Evolutionary conservation across 805 yeast genomes (phyloP), one percentile per base, ranked within the genome.

Genomic region (Candida michaelii): DNA sequence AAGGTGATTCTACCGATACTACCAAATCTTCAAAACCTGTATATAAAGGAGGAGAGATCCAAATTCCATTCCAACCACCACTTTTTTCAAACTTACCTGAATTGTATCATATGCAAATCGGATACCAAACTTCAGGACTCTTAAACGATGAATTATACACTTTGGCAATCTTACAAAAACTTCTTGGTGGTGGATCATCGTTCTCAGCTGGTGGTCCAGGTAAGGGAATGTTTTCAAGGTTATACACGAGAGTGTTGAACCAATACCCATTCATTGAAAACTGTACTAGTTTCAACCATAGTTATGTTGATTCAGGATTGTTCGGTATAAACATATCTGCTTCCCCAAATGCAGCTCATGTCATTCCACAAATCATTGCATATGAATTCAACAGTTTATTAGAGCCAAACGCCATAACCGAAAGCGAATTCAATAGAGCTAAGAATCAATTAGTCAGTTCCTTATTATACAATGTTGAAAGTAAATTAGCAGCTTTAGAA

Each of bases 151-250:
- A 93, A 54, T 80, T 90, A 33, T 93, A 93, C 56, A 95, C 96
- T 1, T 69, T 89, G 30, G 97, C 98, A 1, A 82, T 89, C 1
- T 71, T 93, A 44, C 98, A 93, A 60, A 88, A 90, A 46, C 71
- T 91, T 16, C 69, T 93, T 11, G 99, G 99, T 32, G 97, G 98
- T 27, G 99, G 98, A 44, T 95, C 97, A 4, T 89, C 98, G 1
- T 93, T 93, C 59, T 83, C 95, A 14, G 98, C 99, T 8, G 99
- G 99, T 51, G 99, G 99, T 0, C 99, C 99, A 13, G 99, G 99
- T 41, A 93, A 93, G 64, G 99, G 99, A 3, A 90, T 93, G 98
- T 93, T 89, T 61, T 88, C 97, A 3, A 76, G 98, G 45, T 77
- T 95, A 17, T 93, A 89, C 69, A 88, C 96, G 0, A 80, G 89